Percentiles rank a stretch among this genome's conserved stretches.
phyloP scores from a whole-genome alignment of 352 stramenopile species.

The Globisporangium canariense region DNA sequence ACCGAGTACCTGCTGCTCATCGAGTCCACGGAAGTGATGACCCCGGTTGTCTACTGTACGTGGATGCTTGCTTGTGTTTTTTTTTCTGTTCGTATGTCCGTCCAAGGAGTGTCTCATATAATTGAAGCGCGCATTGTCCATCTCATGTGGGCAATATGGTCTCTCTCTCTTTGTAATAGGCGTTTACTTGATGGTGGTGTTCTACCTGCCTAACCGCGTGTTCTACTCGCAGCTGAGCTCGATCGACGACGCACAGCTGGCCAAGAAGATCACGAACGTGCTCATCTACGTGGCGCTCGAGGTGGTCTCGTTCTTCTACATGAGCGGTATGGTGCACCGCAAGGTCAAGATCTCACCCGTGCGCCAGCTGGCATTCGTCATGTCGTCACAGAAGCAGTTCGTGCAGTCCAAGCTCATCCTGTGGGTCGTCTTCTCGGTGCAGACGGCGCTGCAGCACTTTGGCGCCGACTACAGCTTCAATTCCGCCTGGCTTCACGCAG shows the following conservation, averaged over 20 bases:
- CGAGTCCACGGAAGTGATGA: constrained; percentile 22
- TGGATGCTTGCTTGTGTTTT: neutral
- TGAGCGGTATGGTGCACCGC: constrained; percentile 22
- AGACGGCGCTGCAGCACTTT: constrained; percentile 33
- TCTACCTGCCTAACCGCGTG: constrained; percentile 27
- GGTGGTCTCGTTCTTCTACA: constrained; percentile 15
- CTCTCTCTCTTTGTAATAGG: constrained; percentile 10
- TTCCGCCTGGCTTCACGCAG: neutral
- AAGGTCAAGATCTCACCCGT: constrained; percentile 26
- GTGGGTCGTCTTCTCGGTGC: constrained; percentile 38
- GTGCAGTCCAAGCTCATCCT: constrained; percentile 43
- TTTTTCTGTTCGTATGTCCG: neutral
- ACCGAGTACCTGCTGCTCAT: constrained; percentile 19
- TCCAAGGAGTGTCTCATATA: neutral
- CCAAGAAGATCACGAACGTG: constrained; percentile 28
- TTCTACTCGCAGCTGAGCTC: constrained; percentile 33
- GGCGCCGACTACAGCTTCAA: constrained; percentile 4
- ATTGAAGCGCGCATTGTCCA: neutral
- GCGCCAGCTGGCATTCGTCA: constrained; percentile 34
- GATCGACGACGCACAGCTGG: constrained; percentile 13
- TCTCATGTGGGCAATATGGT: neutral
- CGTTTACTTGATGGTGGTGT: constrained; percentile 28
- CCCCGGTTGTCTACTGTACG: constrained; percentile 19
- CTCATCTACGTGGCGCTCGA: constrained; percentile 24
- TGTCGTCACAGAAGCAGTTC: constrained; percentile 27